Evolutionary conservation across 1,284 basidiomycete species (phyloP).

Genomic region (Apiotrichum laibachii): DNA sequence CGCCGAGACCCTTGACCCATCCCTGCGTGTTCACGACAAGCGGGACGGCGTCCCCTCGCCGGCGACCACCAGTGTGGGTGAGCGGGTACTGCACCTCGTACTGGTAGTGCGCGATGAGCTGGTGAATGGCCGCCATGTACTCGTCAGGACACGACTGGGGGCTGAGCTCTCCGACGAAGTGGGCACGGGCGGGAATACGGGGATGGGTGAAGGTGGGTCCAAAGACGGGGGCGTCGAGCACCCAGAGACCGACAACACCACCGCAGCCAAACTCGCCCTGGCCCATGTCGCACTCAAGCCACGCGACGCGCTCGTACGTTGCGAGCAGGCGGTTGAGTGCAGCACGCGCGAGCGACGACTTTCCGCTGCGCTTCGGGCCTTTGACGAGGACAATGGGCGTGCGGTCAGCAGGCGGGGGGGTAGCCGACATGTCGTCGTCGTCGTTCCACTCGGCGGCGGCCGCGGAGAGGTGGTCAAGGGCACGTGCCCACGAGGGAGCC

Average conservation of each 20-base stretch:
- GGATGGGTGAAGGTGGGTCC: conserved; percentile 85
- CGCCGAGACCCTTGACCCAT: conserved; percentile 91
- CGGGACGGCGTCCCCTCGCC: conserved; percentile 63
- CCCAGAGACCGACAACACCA: conserved; percentile 75
- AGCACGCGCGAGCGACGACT: conserved; percentile 78
- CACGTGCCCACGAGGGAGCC: conserved; percentile 61
- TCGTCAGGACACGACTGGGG: conserved; percentile 75
- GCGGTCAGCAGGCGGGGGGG: conserved; percentile 18
- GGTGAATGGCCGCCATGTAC: conserved; percentile 69
- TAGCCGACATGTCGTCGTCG: conserved; percentile 9
- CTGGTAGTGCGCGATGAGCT: conserved; percentile 68
- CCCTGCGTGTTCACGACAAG: conserved; percentile 95
- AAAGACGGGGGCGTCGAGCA: conserved; percentile 66
- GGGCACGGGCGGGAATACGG: conserved; percentile 66
- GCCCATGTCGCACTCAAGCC: conserved; percentile 86
- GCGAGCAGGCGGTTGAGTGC: conserved; percentile 68
- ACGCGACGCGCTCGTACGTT: conserved; percentile 71
- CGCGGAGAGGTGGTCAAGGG: conserved; percentile 48
- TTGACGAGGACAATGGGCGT: conserved; percentile 61
- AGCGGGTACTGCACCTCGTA: conserved; percentile 64
- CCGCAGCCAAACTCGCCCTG: conserved; percentile 91
- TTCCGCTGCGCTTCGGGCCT: conserved; percentile 82
- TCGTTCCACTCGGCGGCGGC: neutral
- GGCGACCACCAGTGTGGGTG: conserved; percentile 17
- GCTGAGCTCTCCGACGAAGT: conserved; percentile 77